These are phyloP conservation scores for Xylariaceae sp. DNA, from an alignment of 2,329 filamentous ascomycete species.

Conservation along the genomic window DNA sequence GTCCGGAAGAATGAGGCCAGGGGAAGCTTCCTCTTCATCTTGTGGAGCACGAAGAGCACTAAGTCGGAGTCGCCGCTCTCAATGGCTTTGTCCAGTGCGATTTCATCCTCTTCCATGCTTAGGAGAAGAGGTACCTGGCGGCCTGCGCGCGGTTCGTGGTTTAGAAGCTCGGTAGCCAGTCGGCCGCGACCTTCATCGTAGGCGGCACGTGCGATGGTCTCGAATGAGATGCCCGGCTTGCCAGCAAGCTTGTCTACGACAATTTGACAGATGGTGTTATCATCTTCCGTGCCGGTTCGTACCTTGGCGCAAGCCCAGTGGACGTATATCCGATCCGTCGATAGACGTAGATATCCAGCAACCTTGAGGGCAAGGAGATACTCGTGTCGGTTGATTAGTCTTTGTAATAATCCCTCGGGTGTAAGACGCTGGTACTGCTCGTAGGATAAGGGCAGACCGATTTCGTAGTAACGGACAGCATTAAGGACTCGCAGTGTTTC, in stretches of 20 bases:
- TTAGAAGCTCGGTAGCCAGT: constrained; percentile 85
- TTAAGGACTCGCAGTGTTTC: constrained; percentile 90
- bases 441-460: constrained; percentile 85
- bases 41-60: constrained; percentile 80
- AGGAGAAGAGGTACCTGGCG: constrained; percentile 90
- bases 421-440: constrained; percentile 91
- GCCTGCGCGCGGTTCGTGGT: constrained; percentile 91
- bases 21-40: constrained; percentile 84
- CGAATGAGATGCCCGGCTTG: constrained; percentile 91
- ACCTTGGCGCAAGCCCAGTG: constrained; percentile 98
- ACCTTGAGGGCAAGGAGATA: constrained; percentile 87
- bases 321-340: constrained; percentile 86
- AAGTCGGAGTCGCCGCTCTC: constrained; percentile 94
- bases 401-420: constrained; percentile 78
- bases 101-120: constrained; percentile 91
- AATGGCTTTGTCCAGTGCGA: constrained; percentile 93
- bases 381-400: constrained; percentile 82
- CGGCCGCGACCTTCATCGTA: constrained; percentile 87
- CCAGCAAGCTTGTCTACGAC: constrained; percentile 83
- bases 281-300: constrained; percentile 74
- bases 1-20: constrained; percentile 87
- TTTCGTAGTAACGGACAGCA: constrained; percentile 83
- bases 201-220: constrained; percentile 84
- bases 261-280: constrained; percentile 78
- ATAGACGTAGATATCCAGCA: constrained; percentile 78